These are phyloP conservation scores for Blastobotrys persicus DNA, from an alignment of 1,139 yeast species.

Conservation along the genomic window DNA sequence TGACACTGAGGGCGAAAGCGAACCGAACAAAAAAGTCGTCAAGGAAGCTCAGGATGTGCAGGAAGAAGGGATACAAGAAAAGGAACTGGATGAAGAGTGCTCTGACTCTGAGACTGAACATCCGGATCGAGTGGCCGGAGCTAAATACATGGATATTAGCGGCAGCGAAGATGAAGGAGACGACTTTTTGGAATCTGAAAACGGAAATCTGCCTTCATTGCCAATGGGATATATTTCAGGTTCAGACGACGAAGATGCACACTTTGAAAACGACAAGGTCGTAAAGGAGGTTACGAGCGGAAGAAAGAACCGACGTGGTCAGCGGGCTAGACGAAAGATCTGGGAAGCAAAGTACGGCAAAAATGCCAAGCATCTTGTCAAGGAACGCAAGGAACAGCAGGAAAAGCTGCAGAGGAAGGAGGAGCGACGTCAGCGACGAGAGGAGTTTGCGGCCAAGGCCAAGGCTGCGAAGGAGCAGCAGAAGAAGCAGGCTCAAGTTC, in stretches of 20 bases:
- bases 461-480: constrained; percentile 36
- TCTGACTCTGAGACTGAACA: constrained; percentile 37
- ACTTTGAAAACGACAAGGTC: constrained; percentile 52
- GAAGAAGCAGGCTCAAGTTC: constrained; percentile 31
- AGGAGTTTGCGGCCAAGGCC: constrained; percentile 32
- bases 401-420: constrained; percentile 55
- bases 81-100: constrained; percentile 37
- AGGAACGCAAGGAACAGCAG: constrained; percentile 52
- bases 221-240: constrained; percentile 82
- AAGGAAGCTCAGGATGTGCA: constrained; percentile 28
- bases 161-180: constrained; percentile 17
- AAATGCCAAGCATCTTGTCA: constrained; percentile 77
- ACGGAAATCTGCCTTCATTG: constrained; percentile 57
- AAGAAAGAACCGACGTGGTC: constrained; percentile 90
- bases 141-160: constrained; percentile 33
- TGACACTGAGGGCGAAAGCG: too few species aligned
- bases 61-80: constrained; percentile 31
- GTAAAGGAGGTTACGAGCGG: constrained; percentile 54
- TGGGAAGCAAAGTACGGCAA: constrained; percentile 91
- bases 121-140: constrained; percentile 6
- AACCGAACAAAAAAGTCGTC: constrained; percentile 25
- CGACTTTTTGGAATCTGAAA: constrained; percentile 45
- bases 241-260: constrained; percentile 60
- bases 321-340: constrained; percentile 91
- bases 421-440: constrained; percentile 66